phyloP scores from a whole-genome alignment of 2,329 filamentous ascomycete species.

The Alternaria angustiovoidea region DNA sequence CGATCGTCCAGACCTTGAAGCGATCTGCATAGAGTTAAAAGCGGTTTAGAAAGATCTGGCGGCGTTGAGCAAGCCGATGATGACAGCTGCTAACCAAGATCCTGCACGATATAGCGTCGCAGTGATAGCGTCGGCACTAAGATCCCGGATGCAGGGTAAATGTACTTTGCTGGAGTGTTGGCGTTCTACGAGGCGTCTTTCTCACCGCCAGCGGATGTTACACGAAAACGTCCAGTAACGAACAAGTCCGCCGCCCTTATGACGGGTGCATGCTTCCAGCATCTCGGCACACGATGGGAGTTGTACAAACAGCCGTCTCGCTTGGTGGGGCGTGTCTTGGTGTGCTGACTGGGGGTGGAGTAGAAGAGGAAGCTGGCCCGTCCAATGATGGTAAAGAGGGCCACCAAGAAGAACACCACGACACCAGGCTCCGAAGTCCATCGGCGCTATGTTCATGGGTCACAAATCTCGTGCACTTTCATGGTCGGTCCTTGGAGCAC shows the following conservation, averaged over 20 bases:
- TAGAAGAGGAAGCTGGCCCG: background rate
- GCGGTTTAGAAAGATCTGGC: slow-evolving; percentile 42
- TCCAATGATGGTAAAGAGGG: slow-evolving; percentile 25
- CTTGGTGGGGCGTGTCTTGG: slow-evolving; percentile 23
- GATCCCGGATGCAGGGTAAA: slow-evolving; percentile 40
- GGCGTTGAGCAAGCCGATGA: slow-evolving; percentile 32
- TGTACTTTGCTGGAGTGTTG: slow-evolving; percentile 21
- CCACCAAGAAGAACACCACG: slow-evolving; percentile 8
- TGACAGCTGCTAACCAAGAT: slow-evolving; percentile 42
- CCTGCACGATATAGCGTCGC: slow-evolving; percentile 40
- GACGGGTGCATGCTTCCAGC: slow-evolving; percentile 24
- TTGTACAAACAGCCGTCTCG: slow-evolving; percentile 27
- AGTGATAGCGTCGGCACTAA: slow-evolving; percentile 38
- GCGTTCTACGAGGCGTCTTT: slow-evolving; percentile 17
- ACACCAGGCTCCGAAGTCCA: slow-evolving; percentile 9
- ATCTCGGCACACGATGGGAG: slow-evolving; percentile 25
- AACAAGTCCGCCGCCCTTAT: slow-evolving; percentile 27
- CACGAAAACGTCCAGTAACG: slow-evolving; percentile 23
- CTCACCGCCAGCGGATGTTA: slow-evolving; percentile 24
- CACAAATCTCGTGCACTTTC: slow-evolving; percentile 24
- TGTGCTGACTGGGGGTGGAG: slow-evolving; percentile 26
- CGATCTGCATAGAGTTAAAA: slow-evolving; percentile 37
- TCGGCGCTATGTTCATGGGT: slow-evolving; percentile 22
- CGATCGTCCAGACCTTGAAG: slow-evolving; percentile 36
- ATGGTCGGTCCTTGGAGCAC: slow-evolving; percentile 13